Conservation (phyloP, 2,329 filamentous ascomycete genomes). For the Camptophora hylomeconis region DNA sequence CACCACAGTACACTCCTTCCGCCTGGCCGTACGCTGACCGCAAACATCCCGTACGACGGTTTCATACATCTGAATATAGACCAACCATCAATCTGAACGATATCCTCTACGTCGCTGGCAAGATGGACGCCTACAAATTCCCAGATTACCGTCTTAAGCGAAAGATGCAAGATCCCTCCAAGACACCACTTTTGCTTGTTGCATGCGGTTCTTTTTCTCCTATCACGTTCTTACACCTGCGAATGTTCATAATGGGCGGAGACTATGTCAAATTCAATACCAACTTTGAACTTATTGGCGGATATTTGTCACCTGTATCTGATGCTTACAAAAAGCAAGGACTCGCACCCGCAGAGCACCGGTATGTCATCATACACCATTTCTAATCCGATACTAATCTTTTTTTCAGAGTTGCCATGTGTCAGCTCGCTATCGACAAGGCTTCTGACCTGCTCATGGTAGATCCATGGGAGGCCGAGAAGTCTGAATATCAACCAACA, state of each 20-base stretch:
- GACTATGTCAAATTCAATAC: conserved; percentile 66
- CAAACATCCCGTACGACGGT: too few species aligned
- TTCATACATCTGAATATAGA: too few species aligned
- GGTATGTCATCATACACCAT: conserved; percentile 27
- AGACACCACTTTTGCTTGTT: conserved; percentile 34
- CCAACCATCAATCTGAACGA: conserved; percentile 14
- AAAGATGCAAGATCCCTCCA: conserved; percentile 33
- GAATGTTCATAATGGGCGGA: conserved; percentile 79
- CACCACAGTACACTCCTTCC: too few species aligned
- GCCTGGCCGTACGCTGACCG: too few species aligned
- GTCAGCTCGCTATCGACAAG: conserved; percentile 62
- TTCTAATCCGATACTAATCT: conserved; percentile 1
- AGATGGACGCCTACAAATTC: conserved; percentile 30
- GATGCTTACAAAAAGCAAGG: conserved; percentile 70
- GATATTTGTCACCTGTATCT: conserved; percentile 68
- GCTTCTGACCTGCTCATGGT: conserved; percentile 73
- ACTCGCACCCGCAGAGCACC: conserved; percentile 57
- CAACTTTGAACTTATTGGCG: conserved; percentile 73
- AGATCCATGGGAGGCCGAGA: conserved; percentile 77
- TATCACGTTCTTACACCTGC: conserved; percentile 62
- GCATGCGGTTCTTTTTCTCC: conserved; percentile 54
- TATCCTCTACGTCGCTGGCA: conserved; percentile 11
- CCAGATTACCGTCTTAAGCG: conserved; percentile 32
- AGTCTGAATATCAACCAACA: conserved; percentile 75
- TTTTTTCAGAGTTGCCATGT: conserved; percentile 59